Percentiles rank a stretch among this genome's conserved stretches.
phyloP scores from a whole-genome alignment of 257 asterid genomes.

The Nicotiana undulata region DNA sequence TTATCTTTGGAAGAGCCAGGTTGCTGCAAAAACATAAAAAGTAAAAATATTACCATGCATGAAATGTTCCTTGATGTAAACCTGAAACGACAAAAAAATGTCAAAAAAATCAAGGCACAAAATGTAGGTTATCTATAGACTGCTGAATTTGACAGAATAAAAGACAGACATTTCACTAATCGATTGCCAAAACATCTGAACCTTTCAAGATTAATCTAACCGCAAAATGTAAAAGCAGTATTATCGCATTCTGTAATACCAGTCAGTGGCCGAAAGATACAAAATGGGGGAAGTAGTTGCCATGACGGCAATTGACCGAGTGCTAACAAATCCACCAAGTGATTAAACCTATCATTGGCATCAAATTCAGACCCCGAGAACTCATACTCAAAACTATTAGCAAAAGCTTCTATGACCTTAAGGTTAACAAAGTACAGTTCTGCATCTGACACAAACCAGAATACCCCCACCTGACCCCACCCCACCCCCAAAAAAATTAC shows the following conservation, averaged over 20 bases:
- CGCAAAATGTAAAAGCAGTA: background rate
- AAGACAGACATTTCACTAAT: background rate
- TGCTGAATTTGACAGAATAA: background rate
- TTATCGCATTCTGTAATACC: background rate
- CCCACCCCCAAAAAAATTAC: background rate
- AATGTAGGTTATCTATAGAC: background rate
- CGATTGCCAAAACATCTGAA: background rate
- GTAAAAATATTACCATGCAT: background rate
- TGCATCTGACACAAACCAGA: background rate
- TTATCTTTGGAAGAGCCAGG: conserved; percentile 70
- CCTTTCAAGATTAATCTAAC: background rate
- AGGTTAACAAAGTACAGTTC: background rate
- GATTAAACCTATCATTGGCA: background rate
- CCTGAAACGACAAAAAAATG: background rate
- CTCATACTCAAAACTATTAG: background rate
- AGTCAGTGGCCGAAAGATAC: background rate
- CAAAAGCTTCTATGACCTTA: background rate
- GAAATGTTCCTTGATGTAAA: background rate
- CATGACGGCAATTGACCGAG: background rate
- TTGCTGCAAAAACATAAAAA: conserved; percentile 39
- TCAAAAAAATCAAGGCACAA: background rate
- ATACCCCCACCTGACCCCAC: background rate
- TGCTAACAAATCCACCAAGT: background rate
- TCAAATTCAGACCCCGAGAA: background rate
- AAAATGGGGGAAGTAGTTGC: background rate